phyloP scores from a whole-genome alignment of 352 stramenopile species.

The Plasmopara viticola region DNA sequence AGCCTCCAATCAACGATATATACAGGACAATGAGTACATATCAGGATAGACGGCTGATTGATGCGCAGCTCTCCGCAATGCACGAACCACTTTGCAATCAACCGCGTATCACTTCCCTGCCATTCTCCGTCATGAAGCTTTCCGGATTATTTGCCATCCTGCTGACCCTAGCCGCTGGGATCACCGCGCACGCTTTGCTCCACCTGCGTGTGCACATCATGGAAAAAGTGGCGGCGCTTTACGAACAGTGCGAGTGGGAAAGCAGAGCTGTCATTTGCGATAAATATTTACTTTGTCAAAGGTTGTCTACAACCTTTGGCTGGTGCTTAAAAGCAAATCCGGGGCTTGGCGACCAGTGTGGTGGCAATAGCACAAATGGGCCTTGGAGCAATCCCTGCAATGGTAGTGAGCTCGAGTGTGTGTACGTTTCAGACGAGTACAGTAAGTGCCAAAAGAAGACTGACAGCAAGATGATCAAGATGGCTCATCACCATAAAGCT shows the following conservation, averaged over 20 bases:
- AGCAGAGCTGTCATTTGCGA: slow-evolving; percentile 26
- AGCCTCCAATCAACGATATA: no score
- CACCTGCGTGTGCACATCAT: slow-evolving; percentile 25
- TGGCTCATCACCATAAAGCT: slow-evolving; percentile 13
- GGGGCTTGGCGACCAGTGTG: slow-evolving; percentile 23
- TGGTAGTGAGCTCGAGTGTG: slow-evolving; percentile 18
- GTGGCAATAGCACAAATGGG: slow-evolving; percentile 13
- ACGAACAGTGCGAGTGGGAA: slow-evolving; percentile 28
- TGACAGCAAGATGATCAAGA: slow-evolving; percentile 16
- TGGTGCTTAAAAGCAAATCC: slow-evolving; percentile 25
- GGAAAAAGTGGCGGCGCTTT: slow-evolving; percentile 13
- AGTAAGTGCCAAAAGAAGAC: slow-evolving; percentile 26
- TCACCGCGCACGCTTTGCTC: slow-evolving; percentile 6
- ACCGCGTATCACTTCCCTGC: slow-evolving; percentile 3
- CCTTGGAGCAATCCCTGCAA: slow-evolving; percentile 23
- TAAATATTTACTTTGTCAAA: slow-evolving; percentile 20
- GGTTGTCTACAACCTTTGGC: slow-evolving; percentile 21
- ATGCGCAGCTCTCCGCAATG: background rate
- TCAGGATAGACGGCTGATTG: background rate
- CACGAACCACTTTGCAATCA: slow-evolving; percentile 16
- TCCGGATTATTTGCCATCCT: slow-evolving; percentile 11
- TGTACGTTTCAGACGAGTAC: slow-evolving; percentile 23
- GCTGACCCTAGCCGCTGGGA: slow-evolving; percentile 7
- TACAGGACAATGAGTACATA: background rate
- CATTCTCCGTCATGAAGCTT: slow-evolving; percentile 17